Base-by-base conservation (phyloP, 192 early-diverging fungal species). In the Coemansia sp. region DNA sequence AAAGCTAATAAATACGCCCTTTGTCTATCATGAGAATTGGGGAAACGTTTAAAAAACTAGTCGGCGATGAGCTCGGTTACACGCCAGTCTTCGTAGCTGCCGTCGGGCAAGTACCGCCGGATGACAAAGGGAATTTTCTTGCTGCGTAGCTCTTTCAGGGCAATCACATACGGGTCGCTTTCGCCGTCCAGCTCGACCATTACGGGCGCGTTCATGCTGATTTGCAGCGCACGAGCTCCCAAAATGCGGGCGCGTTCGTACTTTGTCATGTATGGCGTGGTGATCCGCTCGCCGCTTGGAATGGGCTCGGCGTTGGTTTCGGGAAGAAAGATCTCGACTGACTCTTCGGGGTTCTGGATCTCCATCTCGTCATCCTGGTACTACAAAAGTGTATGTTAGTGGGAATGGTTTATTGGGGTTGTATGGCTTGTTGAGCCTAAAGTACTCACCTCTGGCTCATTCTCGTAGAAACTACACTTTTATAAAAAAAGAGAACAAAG, bases 121-220 rank as follows among this genome's bases (percentile, higher is more conserved):
- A 98, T 88, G 63, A 96, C 88, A 60, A 97, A 86, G 32, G 95
- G 94, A 63, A 97, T 92, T 80, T 92, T 97, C 74, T 89, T 87
- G 69, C 91, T 92, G 62, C 93, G 82, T 60, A 98, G 84, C 70
- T 98, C 97, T 79, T 93, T 93, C 82, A 93, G 89, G 2, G 97
- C 95, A 83, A 98, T 98, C 59, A 86, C 86, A 14, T 96, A 84
- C 32, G 97, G 91, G 79, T 98, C 97, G 8, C 90, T 87, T 76
- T 97, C 95, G 49, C 94, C 94, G 52, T 91, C 90, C 32, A 96
- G 78, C 70, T 96, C 93, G 15, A 96, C 92, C 84, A 96, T 88
- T n/a, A 95, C 90, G 21, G 95, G 97, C n/a, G 97, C 97, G 77
- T 95, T 98, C 90, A 98, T 94, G 82, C 89, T 92, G 66, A 98